Conservation (phyloP, 2,329 filamentous ascomycete species). For the Fusarium multiceps region DNA sequence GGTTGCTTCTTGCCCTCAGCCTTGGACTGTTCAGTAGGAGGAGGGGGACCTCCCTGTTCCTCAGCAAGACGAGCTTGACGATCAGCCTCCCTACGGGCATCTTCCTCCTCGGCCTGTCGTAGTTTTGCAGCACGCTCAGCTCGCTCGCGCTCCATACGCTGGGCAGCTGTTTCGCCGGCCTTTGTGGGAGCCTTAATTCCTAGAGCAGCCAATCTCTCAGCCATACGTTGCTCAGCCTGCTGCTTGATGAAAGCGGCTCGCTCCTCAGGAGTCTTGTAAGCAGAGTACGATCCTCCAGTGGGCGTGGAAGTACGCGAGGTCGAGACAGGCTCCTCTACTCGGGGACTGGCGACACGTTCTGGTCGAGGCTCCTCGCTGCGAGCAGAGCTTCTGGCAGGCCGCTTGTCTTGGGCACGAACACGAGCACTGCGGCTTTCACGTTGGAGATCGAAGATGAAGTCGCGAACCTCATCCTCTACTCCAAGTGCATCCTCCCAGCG, state of each 20-base stretch:
- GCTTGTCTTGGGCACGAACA: slow-evolving; percentile 70
- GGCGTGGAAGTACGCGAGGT: slow-evolving; percentile 62
- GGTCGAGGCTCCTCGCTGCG: slow-evolving; percentile 58
- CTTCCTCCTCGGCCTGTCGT: slow-evolving; percentile 92
- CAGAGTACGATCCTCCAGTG: slow-evolving; percentile 76
- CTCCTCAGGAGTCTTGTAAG: slow-evolving; percentile 92
- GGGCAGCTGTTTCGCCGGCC: slow-evolving; percentile 80
- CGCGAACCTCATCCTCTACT: slow-evolving; percentile 95
- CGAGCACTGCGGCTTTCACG: slow-evolving; percentile 83
- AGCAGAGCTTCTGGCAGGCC: slow-evolving; percentile 56
- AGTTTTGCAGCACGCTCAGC: slow-evolving; percentile 88
- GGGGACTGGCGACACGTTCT: slow-evolving; percentile 55
- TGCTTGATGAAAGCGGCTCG: slow-evolving; percentile 96
- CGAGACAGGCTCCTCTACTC: slow-evolving; percentile 64
- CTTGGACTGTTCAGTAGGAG: slow-evolving; percentile 62
- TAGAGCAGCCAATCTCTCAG: slow-evolving; percentile 91
- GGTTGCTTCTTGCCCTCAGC: slow-evolving; percentile 71
- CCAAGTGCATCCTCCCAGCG: slow-evolving; percentile 97
- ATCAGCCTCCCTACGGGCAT: slow-evolving; percentile 87
- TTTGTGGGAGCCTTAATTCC: slow-evolving; percentile 88
- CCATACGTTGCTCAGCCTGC: slow-evolving; percentile 96
- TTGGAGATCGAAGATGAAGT: slow-evolving; percentile 97
- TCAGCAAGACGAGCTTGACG: slow-evolving; percentile 84
- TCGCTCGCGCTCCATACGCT: slow-evolving; percentile 88
- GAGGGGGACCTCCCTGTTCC: slow-evolving; percentile 74